Evolutionary conservation across 345 rosid genomes (phyloP), one percentile per base, ranked within the genome.

Genomic region (Syzygium oleosum): DNA sequence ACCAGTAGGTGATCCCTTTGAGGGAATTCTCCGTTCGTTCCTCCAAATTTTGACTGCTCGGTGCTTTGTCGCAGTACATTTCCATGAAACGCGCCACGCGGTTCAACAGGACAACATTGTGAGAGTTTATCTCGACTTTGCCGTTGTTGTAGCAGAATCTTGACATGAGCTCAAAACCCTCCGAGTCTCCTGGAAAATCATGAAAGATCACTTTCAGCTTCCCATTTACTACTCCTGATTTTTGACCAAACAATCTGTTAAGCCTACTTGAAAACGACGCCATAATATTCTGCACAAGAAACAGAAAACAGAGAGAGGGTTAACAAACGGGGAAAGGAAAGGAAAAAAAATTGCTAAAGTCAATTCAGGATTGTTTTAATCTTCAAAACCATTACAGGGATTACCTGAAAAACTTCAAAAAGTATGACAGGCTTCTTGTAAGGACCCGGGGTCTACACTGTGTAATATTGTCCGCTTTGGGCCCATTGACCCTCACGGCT

Each of bases 121-220:
- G 86, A 19, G 94, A 90, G 34, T 90, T 91, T 46, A 93, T 90
- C 85, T 87, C 85, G 22, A 85, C 84, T 53, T 77, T 58, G 23
- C 95, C 94, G 80, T 89, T 89, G 89, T 85, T 91, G 89, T 92
- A 90, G 90, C 94, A 94, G 85, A 91, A 92, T 88, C 91, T 92
- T 63, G 92, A 87, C 51, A 94, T 34, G 31, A 93, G 96, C 90
- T 94, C 97, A 85, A 95, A 94, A 52, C 93, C 94, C 61, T 89
- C 89, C 19, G 92, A 89, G 2, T 93, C 97, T 63, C 95, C 95
- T 0, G 93, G 95, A 80, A 94, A 94, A 78, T 90, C 92, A 5
- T 90, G 89, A 85, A 93, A 90, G 85, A 94, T 89, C 31, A 93
- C 92, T 88, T 91, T 94, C 86, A 91, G 87, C 34, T 85, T 91